Evolutionary conservation across 2,329 filamentous ascomycete species (phyloP).

Genomic region (Calonectria henricotiae): DNA sequence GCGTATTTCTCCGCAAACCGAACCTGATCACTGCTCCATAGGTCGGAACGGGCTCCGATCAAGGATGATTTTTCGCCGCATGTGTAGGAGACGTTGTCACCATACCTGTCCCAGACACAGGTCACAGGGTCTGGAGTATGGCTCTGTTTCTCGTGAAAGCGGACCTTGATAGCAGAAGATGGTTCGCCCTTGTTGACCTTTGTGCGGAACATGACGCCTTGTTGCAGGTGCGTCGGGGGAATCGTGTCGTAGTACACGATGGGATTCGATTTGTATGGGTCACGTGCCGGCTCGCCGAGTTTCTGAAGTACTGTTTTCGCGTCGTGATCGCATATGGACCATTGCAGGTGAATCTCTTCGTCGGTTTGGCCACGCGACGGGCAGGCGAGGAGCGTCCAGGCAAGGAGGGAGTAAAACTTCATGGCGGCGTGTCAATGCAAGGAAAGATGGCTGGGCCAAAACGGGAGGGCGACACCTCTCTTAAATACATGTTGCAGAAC

Average conservation of each 20-base stretch:
- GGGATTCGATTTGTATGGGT: slow-evolving; percentile 5
- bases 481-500: no score
- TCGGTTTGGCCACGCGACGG: not conserved
- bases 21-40: not conserved
- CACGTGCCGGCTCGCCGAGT: slow-evolving; percentile 3
- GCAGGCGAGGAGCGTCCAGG: not conserved
- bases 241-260: slow-evolving; percentile 11
- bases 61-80: not conserved
- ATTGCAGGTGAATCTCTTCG: slow-evolving; percentile 10
- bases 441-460: no score
- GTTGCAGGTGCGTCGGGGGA: not conserved
- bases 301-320: slow-evolving; percentile 4
- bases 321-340: slow-evolving; percentile 5
- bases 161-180: not conserved
- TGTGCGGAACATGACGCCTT: slow-evolving; percentile 15
- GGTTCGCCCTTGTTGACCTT: slow-evolving; percentile 9
- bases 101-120: slow-evolving; percentile 13
- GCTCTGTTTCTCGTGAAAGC: not conserved
- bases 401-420: not conserved
- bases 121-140: not conserved
- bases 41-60: not conserved
- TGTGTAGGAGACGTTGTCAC: not conserved
- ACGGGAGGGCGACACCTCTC: no score
- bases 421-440: not conserved
- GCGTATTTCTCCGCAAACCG: not conserved